phyloP scores from a whole-genome alignment of 169 alveolate species.

The Babesia gibsoni region DNA sequence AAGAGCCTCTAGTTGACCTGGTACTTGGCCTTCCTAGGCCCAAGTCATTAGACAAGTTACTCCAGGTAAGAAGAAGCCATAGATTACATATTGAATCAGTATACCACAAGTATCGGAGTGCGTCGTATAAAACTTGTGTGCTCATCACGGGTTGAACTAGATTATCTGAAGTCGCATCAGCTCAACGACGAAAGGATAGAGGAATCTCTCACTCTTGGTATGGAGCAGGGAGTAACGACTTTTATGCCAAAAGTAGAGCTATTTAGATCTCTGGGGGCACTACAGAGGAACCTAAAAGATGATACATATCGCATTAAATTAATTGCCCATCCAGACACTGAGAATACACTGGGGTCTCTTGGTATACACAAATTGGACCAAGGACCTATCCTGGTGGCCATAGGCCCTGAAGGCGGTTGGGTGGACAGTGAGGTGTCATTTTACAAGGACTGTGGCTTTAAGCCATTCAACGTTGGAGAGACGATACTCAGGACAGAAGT shows the following conservation, averaged over 20 bases:
- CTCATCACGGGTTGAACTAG: conserved; percentile 67
- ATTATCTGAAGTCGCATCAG: conserved; percentile 62
- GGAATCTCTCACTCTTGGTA: conserved; percentile 46
- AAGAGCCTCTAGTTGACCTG: conserved; percentile 65
- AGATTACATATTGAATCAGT: conserved; percentile 19
- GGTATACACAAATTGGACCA: not conserved
- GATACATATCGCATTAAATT: not conserved
- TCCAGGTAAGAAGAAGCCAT: conserved; percentile 22
- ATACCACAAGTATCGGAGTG: conserved; percentile 72
- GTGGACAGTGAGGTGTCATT: conserved; percentile 57
- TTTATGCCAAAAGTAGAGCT: conserved; percentile 46
- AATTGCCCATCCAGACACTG: conserved; percentile 51
- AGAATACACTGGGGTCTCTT: conserved; percentile 56
- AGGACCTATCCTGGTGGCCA: conserved; percentile 73
- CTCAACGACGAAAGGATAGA: conserved; percentile 36
- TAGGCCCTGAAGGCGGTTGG: conserved; percentile 82
- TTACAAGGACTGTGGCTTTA: conserved; percentile 35
- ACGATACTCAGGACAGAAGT: conserved; percentile 59
- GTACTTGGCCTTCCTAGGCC: conserved; percentile 77
- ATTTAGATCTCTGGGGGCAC: conserved; percentile 39
- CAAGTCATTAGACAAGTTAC: conserved; percentile 67
- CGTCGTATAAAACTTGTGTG: conserved; percentile 69
- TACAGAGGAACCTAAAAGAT: conserved; percentile 7
- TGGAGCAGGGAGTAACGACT: conserved; percentile 63
- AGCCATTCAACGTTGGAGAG: conserved; percentile 31